Base-by-base conservation (phyloP, 2,329 filamentous ascomycete species). In the Calonectria pseudoreteaudii region DNA sequence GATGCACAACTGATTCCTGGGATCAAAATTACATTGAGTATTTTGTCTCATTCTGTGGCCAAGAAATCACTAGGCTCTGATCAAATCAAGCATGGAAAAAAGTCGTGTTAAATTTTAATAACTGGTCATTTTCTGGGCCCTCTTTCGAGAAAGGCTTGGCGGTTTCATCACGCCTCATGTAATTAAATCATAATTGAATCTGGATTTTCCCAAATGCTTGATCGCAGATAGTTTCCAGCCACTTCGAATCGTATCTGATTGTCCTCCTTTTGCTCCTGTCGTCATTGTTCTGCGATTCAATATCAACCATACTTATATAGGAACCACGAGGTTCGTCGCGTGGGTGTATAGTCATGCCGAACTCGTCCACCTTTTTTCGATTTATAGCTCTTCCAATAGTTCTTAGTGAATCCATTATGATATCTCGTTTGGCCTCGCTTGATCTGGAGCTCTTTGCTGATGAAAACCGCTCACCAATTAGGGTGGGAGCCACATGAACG, bases 401-500 rank as follows among this genome's bases (percentile, higher is more conserved):
- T 7, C 26, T 28, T 3, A 62, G 38, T 18, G n/a, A 16, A 16
- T 10, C 34, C 9, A 62, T 62, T 20, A 38, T 18, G 28, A 16
- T 23, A 23, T 47, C 11, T 4, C 38, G 34, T 20, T 26, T 28
- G 9, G 18, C 20, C 26, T 16, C 23, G 38, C 36, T 41, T 4
- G 36, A 41, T 9, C 18, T 28, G 13, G 34, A 38, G 23, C 56
- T 62, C 36, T 62, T 62, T 9, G 56, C 56, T 16, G 56, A 62
- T 6, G 56, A 62, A 4, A 36, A 9, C 23, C 23, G 11, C 23
- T 62, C 56, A 13, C 56, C 31, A n/a, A 62, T 28, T 1, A 74
- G 65, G 26, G 38, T 62, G 20, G 75, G 75, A 2, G 56, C 73
- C 16, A 77, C 44, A 16, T 75, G 73, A 5, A 64, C 70, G 36